Evolutionary conservation across 208 protist species (phyloP).

Genomic region (Borovskyia barvae): DNA sequence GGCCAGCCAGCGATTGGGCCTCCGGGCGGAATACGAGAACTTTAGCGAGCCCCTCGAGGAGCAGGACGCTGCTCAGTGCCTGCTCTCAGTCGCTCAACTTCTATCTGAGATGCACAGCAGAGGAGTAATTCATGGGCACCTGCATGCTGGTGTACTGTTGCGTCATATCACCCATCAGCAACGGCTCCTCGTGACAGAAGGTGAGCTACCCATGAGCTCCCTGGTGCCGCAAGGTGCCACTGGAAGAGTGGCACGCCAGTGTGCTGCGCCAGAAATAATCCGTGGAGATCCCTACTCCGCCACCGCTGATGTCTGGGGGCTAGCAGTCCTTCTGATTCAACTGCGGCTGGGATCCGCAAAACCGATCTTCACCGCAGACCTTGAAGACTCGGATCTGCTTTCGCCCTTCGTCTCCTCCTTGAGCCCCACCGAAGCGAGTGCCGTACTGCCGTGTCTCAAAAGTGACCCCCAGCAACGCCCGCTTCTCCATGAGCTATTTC

Average conservation of each 20-base stretch:
- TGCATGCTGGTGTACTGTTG: constrained; percentile 30
- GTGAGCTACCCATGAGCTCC: constrained; percentile 62
- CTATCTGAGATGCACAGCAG: constrained; percentile 45
- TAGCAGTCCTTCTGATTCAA: constrained; percentile 70
- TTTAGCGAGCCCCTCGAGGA: constrained; percentile 25
- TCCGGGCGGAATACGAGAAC: constrained; percentile 5
- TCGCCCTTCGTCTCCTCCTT: constrained; percentile 49
- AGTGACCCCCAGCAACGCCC: constrained; percentile 43
- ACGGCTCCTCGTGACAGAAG: constrained; percentile 36
- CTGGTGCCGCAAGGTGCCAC: constrained; percentile 42
- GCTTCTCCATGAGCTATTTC: constrained; percentile 43
- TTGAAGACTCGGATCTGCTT: constrained; percentile 65
- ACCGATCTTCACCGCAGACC: constrained; percentile 47
- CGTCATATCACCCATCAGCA: not conserved
- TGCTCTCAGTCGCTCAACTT: constrained; percentile 26
- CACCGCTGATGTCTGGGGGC: constrained; percentile 71
- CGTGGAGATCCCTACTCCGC: constrained; percentile 37
- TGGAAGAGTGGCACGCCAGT: constrained; percentile 26
- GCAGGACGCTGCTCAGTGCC: constrained; percentile 31
- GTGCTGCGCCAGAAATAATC: constrained; percentile 69
- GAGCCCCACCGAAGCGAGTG: constrained; percentile 35
- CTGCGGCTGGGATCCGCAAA: constrained; percentile 35
- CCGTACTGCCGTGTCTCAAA: constrained; percentile 72
- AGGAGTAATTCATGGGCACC: constrained; percentile 58
- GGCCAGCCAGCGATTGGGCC: constrained; percentile 2